Evolutionary conservation across 2,329 filamentous ascomycete genomes (phyloP), one percentile per base, ranked within the genome.

Genomic region (Fusarium lateritium): DNA sequence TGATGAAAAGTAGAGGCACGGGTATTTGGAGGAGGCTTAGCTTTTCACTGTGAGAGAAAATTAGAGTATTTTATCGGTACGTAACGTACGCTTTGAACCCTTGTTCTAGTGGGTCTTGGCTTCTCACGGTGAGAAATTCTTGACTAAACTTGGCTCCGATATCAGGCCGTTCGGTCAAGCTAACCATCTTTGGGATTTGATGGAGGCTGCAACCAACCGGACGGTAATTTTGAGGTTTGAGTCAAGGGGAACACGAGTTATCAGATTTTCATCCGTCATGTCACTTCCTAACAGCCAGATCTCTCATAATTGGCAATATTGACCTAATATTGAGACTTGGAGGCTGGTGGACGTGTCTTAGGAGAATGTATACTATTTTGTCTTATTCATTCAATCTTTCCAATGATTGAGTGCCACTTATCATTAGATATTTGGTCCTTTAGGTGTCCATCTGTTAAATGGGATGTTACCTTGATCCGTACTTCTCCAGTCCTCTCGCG

Each of bases 101-200:
- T 52, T 53, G 61, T 38, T 21, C 31, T 6, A 28, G 52, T 39
- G 62, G 67, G 56, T 50, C 46, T 17, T 17, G 22, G 17, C 14
- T 33, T 65, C 67, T 71, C 69, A 71, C 69, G 13, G 69, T 71
- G 69, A 72, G 54, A 70, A 63, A 45, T 45, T 24, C n/a, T 36
- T 26, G 50, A 28, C 24, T 17, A 13, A 21, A 10, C 7, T 22
- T 28, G 38, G 7, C 54, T 61, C 55, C 50, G 63, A 65, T 56
- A 53, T 51, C 44, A 55, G 24, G 39, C 55, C 28, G 10, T 42
- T n/a, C 43, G 38, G 56, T 31, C 21, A 28, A 28, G 38, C 62
- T 66, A 67, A 50, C 62, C 36, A 3, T 2, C 33, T 49, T 19
- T 1, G 21, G 33, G 1, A n/a, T 36, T 8, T 36, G 9, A 31